A percentile compares a stretch with the other conserved stretches of the same genome.
Evolutionary conservation across 2,329 filamentous ascomycete genomes (phyloP).

Genomic region (Mycosphaerelloides madeirae): DNA sequence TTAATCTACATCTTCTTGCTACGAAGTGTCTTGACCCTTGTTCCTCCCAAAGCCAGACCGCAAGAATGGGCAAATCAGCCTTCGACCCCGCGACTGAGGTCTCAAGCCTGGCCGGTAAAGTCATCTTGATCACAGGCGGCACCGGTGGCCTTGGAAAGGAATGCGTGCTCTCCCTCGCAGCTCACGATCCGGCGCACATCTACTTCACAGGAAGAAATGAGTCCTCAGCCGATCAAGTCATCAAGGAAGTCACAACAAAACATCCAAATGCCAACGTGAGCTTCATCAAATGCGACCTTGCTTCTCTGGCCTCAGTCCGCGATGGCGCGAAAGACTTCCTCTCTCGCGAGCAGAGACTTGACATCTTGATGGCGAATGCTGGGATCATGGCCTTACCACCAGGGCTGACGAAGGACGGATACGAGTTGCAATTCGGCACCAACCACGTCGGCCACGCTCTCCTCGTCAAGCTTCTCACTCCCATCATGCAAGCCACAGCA

Average conservation of each 20-base stretch:
- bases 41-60: too few relatives aligned
- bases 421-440: slow-evolving; percentile 33
- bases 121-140: slow-evolving; percentile 27
- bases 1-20: too few relatives aligned
- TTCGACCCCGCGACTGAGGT: slow-evolving; percentile 25
- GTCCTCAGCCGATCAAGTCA: slow-evolving; percentile 43
- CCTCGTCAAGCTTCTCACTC: slow-evolving; percentile 29
- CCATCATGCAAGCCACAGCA: slow-evolving; percentile 24
- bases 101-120: slow-evolving; percentile 25
- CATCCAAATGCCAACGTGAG: slow-evolving; percentile 37
- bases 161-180: slow-evolving; percentile 45
- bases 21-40: too few relatives aligned
- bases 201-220: slow-evolving; percentile 50
- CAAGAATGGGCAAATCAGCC: slow-evolving; percentile 6
- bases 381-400: slow-evolving; percentile 25
- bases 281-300: slow-evolving; percentile 28
- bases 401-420: slow-evolving; percentile 27
- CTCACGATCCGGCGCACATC: slow-evolving; percentile 49
- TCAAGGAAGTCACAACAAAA: slow-evolving; percentile 35
- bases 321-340: slow-evolving; percentile 19
- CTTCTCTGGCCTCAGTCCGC: slow-evolving; percentile 22
- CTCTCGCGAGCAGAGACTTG: slow-evolving; percentile 19
- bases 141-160: slow-evolving; percentile 22
- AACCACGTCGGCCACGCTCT: slow-evolving; percentile 34
- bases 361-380: slow-evolving; percentile 18